Evolutionary conservation across 768 basidiomycete species (phyloP).

Genomic region (Daedaleopsis sinensis): DNA sequence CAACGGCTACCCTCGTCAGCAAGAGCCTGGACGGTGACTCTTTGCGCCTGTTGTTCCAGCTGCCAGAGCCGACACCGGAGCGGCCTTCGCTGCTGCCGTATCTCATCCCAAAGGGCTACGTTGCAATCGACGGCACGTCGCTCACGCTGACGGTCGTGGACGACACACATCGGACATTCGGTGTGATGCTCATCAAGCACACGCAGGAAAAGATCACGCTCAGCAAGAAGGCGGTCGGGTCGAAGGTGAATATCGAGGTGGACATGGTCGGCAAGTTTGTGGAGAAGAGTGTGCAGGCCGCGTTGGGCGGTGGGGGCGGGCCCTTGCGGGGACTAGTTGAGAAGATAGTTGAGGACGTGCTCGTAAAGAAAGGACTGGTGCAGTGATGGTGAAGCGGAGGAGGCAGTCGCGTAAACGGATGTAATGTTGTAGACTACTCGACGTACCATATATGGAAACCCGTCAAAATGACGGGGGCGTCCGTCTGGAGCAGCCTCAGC

Average conservation of each 20-base stretch:
- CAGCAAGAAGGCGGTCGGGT: conserved; percentile 70
- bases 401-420: neutral
- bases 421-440: conserved; percentile 1
- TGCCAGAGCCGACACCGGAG: conserved; percentile 59
- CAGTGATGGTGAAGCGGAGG: conserved; percentile 5
- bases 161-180: conserved; percentile 64
- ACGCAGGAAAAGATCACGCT: conserved; percentile 89
- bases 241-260: conserved; percentile 92
- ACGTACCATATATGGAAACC: conserved; percentile 10
- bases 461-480: conserved; percentile 15
- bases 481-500: conserved; percentile 18
- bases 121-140: conserved; percentile 93
- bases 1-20: conserved; percentile 75
- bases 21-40: conserved; percentile 83
- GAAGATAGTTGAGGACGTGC: conserved; percentile 57
- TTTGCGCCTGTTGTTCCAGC: conserved; percentile 78
- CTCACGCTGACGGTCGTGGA: conserved; percentile 86
- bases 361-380: conserved; percentile 48
- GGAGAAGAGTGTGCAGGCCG: conserved; percentile 76
- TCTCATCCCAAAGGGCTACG: conserved; percentile 92
- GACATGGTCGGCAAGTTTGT: conserved; percentile 96
- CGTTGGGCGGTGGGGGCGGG: conserved; percentile 58
- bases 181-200: conserved; percentile 95
- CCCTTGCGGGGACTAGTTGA: conserved; percentile 52
- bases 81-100: conserved; percentile 74